Base-by-base conservation (phyloP, 176 grass and related monocot species). In the Saccharum officinarum region DNA sequence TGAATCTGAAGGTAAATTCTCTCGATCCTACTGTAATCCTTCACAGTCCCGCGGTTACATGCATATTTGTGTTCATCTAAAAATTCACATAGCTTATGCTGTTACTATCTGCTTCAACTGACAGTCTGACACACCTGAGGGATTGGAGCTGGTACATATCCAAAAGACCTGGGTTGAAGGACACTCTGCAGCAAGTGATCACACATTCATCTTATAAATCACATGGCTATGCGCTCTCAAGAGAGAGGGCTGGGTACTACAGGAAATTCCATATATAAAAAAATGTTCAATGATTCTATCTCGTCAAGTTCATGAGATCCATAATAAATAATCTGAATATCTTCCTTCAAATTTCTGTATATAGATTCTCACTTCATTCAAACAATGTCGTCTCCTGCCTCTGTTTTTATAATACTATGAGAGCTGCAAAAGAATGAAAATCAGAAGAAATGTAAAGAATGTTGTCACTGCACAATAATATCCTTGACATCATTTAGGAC, bases 81-180 rank as follows among this genome's bases (percentile, higher is more conserved):
- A 57, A 39, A 22, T 23, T 31, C 9, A 31, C 18, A 74, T 26
- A 62, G 5, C 17, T 26, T 6, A 71, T 86, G 42, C 0, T 70
- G 20, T 80, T 36, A 8, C 6, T 62, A 47, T 17, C 10, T 86
- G 61, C 36, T 65, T 63, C 15, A 86, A 76, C 72, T 86, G 38
- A 28, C 88, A 98, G 95, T 30, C 83, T 3, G 92, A 90, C 25
- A 80, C 36, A 23, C 52, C 84, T 15, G 78, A 55, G 76, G 88
- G 85, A 20, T 88, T 95, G 44, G 82, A 82, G 63, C 80, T 91
- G 40, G 40, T 70, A 73, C 92, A 88, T 36, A 78, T 91, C 62
- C 87, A 90, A 71, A 94, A 90, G 79, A 92, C 95, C 40, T 98
- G 92, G 92, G 79, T 90, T 71, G 82, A 93, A 90, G 95, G 87